These are phyloP conservation scores for Russula emetica DNA, from an alignment of 768 basidiomycete genomes.

Conservation along the genomic window DNA sequence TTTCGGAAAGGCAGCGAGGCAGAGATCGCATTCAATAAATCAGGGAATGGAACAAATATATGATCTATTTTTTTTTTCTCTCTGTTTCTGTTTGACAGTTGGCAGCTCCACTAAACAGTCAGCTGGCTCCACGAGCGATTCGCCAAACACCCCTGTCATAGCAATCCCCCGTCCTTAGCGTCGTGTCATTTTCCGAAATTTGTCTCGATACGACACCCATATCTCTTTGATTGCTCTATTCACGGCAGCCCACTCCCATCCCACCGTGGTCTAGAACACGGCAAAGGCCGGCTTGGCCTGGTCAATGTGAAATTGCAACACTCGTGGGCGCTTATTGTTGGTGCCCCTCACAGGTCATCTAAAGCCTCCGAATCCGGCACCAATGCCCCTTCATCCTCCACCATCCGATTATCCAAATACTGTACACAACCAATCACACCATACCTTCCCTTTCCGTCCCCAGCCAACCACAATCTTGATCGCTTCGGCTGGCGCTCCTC, in stretches of 20 bases:
- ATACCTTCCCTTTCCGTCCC: constrained; percentile 1
- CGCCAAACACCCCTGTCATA: constrained; percentile 5
- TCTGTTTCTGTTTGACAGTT: constrained; percentile 11
- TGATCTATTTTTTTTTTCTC: background rate
- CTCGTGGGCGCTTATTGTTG: background rate
- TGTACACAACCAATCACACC: background rate
- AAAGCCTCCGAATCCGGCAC: constrained; percentile 16
- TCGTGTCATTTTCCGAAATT: constrained; percentile 11
- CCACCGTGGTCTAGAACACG: constrained; percentile 11
- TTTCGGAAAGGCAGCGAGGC: background rate
- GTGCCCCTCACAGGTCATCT: background rate
- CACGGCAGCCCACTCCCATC: background rate
- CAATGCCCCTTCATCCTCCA: background rate
- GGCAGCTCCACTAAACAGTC: constrained; percentile 8
- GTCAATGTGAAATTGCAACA: constrained; percentile 9
- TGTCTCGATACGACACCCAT: background rate
- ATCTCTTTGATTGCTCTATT: constrained; percentile 1
- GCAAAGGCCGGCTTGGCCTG: constrained; percentile 5
- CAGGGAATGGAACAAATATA: background rate
- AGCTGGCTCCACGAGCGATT: constrained; percentile 14
- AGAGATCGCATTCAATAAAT: constrained; percentile 1
- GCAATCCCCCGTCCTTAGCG: background rate
- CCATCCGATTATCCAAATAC: constrained; percentile 24
- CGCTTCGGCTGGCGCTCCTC: background rate
- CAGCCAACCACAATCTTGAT: background rate